Base-by-base conservation (phyloP, 2,329 filamentous ascomycete species). In the Mariannaea sp. region DNA sequence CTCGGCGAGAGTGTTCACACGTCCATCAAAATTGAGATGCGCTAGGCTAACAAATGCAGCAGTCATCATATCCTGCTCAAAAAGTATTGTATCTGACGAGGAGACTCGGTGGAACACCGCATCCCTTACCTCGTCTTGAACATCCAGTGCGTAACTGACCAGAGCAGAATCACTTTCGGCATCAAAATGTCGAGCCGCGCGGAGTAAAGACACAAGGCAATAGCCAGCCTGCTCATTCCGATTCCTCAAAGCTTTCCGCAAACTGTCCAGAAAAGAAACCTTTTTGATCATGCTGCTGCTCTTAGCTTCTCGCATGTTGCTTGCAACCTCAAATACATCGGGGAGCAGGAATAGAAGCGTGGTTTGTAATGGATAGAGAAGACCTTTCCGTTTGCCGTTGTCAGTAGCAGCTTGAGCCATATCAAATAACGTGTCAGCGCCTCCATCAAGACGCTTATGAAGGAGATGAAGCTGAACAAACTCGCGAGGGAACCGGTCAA, bases 311-410 rank as follows among this genome's bases (percentile, higher is more conserved):
- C 84, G 78, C 67, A 88, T 75, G 68, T 86, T 86, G 68, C 84
- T 86, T 20, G 85, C 85, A 27, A 88, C 83, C 68, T 87, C 84
- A 59, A 89, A 89, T 5, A 88, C 82, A 60, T 89, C 86, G 4
- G 86, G 86, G 7, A 87, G 72, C 7, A 89, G 75, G 53, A 88
- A 80, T 8, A 88, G 70, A 4, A 89, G 71, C 10, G 80, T 78
- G 2, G 79, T 84, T 65, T 88, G 86, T 45, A 89, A 75, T 13
- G 85, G 84, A 60, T 80, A 85, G 16, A 87, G 72, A 26, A 82
- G 71, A 3, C 76, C 76, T 59, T 79, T 83, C 41, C 80, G 77
- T 57, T 78, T 78, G 30, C 76, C 77, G 49, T 78, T 82, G 65
- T 88, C 85, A 29, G 78, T 77, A 22, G 85, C 78, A 3, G 82